Percentiles rank a stretch among this genome's conserved stretches.
phyloP scores from a whole-genome alignment of 371 early-diverging fungal genomes.

The Lichtheimia hyalospora region DNA sequence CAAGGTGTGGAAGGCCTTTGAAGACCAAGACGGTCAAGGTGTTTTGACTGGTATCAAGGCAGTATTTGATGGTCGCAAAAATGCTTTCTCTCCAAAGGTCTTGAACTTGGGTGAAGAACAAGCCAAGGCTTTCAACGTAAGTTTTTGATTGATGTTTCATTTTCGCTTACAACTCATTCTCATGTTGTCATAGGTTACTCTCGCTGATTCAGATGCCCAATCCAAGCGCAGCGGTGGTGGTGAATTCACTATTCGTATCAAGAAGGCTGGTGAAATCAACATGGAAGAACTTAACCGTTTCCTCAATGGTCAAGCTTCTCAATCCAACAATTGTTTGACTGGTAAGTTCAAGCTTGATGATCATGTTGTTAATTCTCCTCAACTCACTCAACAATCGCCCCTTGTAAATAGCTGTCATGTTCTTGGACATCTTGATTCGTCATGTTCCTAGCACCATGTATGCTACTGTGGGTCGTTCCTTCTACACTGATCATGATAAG shows the following conservation, averaged over 20 bases:
- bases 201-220: conserved; percentile 33
- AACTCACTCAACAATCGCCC: too few relatives aligned
- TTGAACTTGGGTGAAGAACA: conserved; percentile 34
- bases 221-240: conserved; percentile 26
- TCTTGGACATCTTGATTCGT: conserved; percentile 79
- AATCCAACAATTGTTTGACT: conserved; percentile 43
- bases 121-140: conserved; percentile 43
- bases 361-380: conserved; percentile 1
- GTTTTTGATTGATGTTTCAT: conserved; percentile 3
- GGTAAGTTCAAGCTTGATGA: conserved; percentile 25
- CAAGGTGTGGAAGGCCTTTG: conserved; percentile 48
- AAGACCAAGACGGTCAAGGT: conserved; percentile 25
- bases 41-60: conserved; percentile 31
- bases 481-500: conserved; percentile 74
- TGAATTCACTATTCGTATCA: conserved; percentile 52
- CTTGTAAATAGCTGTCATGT: conserved; percentile 63
- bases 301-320: conserved; percentile 35
- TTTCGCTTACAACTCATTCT: background rate
- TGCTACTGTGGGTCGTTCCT: conserved; percentile 81
- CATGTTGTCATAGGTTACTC: conserved; percentile 27
- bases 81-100: conserved; percentile 41
- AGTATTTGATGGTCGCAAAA: conserved; percentile 56
- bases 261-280: conserved; percentile 56
- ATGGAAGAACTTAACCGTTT: conserved; percentile 56
- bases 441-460: conserved; percentile 70